Base-by-base conservation (phyloP, 139 green algal genomes). In the Nannochloris sp. region DNA sequence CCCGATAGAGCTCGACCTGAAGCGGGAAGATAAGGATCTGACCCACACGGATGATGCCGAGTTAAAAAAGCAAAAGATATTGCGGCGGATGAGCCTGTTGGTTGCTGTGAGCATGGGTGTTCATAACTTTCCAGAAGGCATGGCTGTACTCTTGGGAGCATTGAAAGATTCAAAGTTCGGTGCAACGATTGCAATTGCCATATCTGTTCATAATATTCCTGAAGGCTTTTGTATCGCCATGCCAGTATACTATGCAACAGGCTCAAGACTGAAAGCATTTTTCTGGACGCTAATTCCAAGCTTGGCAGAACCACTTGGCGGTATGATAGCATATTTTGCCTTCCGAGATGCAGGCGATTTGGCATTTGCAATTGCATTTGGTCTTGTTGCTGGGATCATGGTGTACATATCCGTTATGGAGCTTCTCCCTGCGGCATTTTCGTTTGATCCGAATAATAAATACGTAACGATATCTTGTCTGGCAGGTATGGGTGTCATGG, bases 201-300 rank as follows among this genome's bases (percentile, higher is more conserved):
- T 90, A 34, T 84, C 80, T 0, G 64, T 93, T 44, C 85, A 92
- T 75, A 93, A 93, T 67, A 79, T 90, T 34, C 85, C 85, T 3
- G 62, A 90, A 64, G 88, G 88, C 44, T 69, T 92, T 4, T 84
- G 81, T 16, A 85, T 97, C 5, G 84, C 90, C 15, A 78, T 97
- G 75, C 90, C 90, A 10, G 80, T 96, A 24, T 97, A 93, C 75
- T 95, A 90, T 64, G 87, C 88, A 8, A 97, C 89, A 0, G 71
- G 78, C 34, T 76, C 40, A 49, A 70, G 69, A 36, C 86, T 69
- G 76, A 87, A 86, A 58, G 87, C 70, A 29, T 89, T 95, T 58
- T 59, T 75, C 14, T 89, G 81, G 81, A 67, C 71, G 34, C 79
- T 78, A 10, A 36, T 92, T 3, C 82, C 69, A 9, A 85, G 85